Evolutionary conservation across 2,329 filamentous ascomycete genomes (phyloP), one percentile per base, ranked within the genome.

Genomic region (Trichoderma lentiforme): DNA sequence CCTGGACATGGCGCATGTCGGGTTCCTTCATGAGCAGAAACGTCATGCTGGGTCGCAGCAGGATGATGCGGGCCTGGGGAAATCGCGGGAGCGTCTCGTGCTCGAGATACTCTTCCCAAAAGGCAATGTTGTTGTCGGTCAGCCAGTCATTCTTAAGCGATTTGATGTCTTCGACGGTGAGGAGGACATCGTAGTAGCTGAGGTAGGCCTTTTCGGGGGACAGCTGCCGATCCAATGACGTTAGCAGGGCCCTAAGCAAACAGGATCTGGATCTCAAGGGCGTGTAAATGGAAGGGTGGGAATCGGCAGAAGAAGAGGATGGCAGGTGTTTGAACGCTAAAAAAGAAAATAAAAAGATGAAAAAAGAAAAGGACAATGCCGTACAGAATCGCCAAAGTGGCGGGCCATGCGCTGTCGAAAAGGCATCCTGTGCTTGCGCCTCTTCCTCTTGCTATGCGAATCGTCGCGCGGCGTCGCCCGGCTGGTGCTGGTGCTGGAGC

Each of bases 81-180:
- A 92, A 97, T 76, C 90, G 89, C 34, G 86, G 85, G 32, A 99
- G 90, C 73, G 94, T 91, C 84, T 98, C 95, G 74, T 91, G 93
- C 82, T 99, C 96, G 75, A 99, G 90, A 80, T 90, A 97, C 87
- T 98, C 95, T 87, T 98, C 93, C 95, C 96, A 99, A 80, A 99
- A 98, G 65, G 94, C 92, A 76, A 99, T 98, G 77, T 94, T 95
- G 84, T 97, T 98, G 81, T 99, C 96, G 57, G 95, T 98, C 67
- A 99, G 86, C 96, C 96, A 99, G 85, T 98, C 96, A 82, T 93
- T 87, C 82, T 93, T 94, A 72, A 99, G 88, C 18, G 92, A 91
- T 80, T 95, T 92, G 76, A 98, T 89, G 82, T 99, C 96, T 80
- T 96, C 93, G 80, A 91, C 89, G 65, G 93, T 97, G 76, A 98